Evolutionary conservation across 331 rosid genomes (phyloP).

Genomic region (Spiraea crenata): DNA sequence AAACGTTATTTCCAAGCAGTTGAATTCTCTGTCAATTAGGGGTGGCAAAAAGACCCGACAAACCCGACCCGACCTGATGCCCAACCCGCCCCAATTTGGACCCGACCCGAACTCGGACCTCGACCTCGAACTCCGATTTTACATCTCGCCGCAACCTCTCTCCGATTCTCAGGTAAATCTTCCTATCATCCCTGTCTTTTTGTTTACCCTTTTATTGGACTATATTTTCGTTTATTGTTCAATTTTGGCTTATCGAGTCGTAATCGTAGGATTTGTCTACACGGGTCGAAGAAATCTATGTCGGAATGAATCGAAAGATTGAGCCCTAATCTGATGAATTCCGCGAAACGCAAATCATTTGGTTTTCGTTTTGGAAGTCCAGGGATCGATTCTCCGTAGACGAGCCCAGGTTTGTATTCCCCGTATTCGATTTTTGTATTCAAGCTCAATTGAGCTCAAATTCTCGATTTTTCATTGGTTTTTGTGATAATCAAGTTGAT

Average conservation of each 20-base stretch:
- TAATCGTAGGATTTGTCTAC: neutral
- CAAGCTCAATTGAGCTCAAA: neutral
- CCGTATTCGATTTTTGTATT: neutral
- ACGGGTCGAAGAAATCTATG: neutral
- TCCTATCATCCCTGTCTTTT: neutral
- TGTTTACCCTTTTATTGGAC: neutral
- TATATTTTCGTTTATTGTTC: neutral
- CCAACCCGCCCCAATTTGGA: no score
- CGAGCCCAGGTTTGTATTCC: slow-evolving; percentile 58
- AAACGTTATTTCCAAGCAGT: no score
- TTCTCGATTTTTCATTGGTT: neutral
- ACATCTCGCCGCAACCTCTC: neutral
- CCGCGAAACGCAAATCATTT: slow-evolving; percentile 41
- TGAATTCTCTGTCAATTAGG: no score
- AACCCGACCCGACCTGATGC: no score
- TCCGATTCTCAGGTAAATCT: slow-evolving; percentile 5
- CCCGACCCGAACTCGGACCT: no score
- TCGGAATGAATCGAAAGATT: slow-evolving; percentile 22
- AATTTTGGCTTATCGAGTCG: no score
- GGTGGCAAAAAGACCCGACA: no score
- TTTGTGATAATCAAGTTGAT: neutral
- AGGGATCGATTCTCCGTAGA: slow-evolving; percentile 80
- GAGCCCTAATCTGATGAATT: slow-evolving; percentile 24
- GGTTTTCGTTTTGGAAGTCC: slow-evolving; percentile 78
- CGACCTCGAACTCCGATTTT: neutral